Conservation (phyloP, 176 grass and related monocot genomes). For the barley (Hordeum vulgare) region DNA sequence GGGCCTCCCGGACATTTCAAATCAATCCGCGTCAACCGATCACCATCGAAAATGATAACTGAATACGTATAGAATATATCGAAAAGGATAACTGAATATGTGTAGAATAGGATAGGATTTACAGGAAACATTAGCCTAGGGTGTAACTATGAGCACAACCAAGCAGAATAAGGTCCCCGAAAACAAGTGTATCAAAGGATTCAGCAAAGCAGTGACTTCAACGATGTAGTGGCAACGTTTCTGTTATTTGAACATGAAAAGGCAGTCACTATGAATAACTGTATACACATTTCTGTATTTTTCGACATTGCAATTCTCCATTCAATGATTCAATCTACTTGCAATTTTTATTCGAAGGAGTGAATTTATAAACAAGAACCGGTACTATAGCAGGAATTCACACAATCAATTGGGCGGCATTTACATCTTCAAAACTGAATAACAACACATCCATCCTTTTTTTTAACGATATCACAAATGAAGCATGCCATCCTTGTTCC, state of each 20-base stretch:
- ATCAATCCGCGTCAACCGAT: neutral
- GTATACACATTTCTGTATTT: no score
- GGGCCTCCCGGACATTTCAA: neutral
- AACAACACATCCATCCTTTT: neutral
- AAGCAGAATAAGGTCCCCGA: neutral
- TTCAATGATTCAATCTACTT: no score
- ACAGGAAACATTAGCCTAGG: neutral
- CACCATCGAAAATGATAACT: neutral
- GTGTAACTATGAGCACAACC: neutral
- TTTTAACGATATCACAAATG: neutral
- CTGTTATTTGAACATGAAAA: slow-evolving; percentile 11
- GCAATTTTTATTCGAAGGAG: no score
- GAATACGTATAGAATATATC: neutral
- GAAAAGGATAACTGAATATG: neutral
- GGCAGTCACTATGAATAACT: neutral
- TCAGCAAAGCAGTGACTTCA: slow-evolving; percentile 1
- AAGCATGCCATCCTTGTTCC: neutral
- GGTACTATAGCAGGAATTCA: no score
- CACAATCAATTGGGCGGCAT: neutral
- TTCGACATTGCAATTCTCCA: no score
- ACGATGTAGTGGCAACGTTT: slow-evolving; percentile 4
- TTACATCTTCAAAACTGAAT: neutral
- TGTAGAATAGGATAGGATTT: neutral
- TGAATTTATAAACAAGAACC: neutral
- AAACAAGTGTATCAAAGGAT: neutral